phyloP scores from a whole-genome alignment of 345 rosid species.

The Citrus sp. region DNA sequence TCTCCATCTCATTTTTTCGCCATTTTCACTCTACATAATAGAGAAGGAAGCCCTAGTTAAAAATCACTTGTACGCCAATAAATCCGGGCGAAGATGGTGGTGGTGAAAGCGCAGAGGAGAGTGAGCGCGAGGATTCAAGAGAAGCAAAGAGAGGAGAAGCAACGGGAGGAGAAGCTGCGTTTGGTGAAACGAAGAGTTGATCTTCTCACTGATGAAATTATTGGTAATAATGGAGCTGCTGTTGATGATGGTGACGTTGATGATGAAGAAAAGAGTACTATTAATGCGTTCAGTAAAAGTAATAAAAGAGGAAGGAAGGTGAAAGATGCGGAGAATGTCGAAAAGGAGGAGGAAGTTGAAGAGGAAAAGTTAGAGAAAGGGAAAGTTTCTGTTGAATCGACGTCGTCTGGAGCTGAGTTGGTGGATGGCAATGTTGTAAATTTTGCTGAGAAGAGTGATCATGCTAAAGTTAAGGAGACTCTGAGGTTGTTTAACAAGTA shows the following conservation, averaged over 20 bases:
- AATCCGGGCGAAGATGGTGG: not conserved
- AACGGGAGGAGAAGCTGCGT: slow-evolving; percentile 45
- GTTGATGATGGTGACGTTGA: not conserved
- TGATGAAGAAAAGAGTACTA: slow-evolving; percentile 4
- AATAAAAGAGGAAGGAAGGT: slow-evolving; percentile 1
- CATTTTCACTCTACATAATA: not conserved
- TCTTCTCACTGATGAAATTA: slow-evolving; percentile 3
- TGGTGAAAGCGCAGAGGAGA: slow-evolving; percentile 22
- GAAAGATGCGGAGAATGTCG: slow-evolving; percentile 16
- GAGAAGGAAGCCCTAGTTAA: not conserved
- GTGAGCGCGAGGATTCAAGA: slow-evolving; percentile 41
- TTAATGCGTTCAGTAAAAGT: not conserved
- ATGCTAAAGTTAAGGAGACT: slow-evolving; percentile 60
- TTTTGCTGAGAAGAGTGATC: slow-evolving; percentile 40
- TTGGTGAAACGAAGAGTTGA: slow-evolving; percentile 41
- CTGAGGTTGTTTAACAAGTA: slow-evolving; percentile 76
- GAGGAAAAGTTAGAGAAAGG: not conserved
- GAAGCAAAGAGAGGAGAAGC: slow-evolving; percentile 23
- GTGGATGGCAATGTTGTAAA: slow-evolving; percentile 1
- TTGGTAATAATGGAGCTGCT: not conserved
- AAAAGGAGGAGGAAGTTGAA: not conserved
- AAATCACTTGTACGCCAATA: not conserved
- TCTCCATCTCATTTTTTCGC: no score
- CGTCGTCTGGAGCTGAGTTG: not conserved
- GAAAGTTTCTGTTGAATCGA: not conserved